Conservation (phyloP, 345 rosid genomes). For the Eucalyptus tenuipes region DNA sequence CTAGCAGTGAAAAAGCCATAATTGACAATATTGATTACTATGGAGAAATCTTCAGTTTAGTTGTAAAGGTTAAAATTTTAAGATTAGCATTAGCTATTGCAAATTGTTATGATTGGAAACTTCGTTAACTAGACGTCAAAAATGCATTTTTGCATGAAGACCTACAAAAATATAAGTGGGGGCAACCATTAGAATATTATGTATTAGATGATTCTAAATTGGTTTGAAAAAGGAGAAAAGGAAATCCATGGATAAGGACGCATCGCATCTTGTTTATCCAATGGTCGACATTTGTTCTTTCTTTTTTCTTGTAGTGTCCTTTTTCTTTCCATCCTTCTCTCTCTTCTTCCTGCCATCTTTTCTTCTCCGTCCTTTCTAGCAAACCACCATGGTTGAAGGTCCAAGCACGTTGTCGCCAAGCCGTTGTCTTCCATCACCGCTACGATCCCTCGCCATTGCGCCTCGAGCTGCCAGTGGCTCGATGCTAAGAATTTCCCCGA, state of each 20-base stretch:
- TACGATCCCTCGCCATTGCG: not conserved
- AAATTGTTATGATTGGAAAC: not conserved
- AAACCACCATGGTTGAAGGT: not conserved
- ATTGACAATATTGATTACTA: not conserved
- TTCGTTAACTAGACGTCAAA: not conserved
- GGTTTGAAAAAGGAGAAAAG: not conserved
- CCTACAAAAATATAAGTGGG: not conserved
- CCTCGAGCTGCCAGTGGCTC: not conserved
- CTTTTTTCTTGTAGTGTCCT: not conserved
- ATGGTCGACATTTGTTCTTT: not conserved
- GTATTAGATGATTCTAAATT: too few relatives aligned
- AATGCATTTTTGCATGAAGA: not conserved
- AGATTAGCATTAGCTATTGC: not conserved
- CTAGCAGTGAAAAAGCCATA: not conserved
- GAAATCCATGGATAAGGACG: not conserved
- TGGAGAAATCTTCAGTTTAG: rapidly evolving
- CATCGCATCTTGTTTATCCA: not conserved
- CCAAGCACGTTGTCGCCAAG: not conserved
- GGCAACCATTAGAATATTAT: not conserved
- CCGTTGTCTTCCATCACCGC: not conserved
- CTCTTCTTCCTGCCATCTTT: not conserved
- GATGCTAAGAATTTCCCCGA: too few relatives aligned
- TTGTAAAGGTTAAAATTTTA: not conserved
- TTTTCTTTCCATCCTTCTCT: not conserved
- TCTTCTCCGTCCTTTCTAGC: not conserved